Percentiles rank a stretch among this genome's conserved stretches.
phyloP scores from a whole-genome alignment of 371 early-diverging fungal species.

The Mortierella sp. region DNA sequence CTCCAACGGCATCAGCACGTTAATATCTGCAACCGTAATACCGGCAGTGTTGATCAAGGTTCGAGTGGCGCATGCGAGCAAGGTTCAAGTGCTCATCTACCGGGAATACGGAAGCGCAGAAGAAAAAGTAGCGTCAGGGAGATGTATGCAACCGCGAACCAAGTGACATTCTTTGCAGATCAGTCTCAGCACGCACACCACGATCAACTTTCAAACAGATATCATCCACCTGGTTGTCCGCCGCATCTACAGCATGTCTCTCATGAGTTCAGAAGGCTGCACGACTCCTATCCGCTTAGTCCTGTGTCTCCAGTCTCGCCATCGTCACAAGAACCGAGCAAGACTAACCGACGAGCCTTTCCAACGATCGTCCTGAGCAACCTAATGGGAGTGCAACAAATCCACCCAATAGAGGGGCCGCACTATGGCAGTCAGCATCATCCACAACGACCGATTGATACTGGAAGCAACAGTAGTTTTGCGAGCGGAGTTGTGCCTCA shows the following conservation, averaged over 20 bases:
- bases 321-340: constrained; percentile 22
- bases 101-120: constrained; percentile 8
- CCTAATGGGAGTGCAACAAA: neutral
- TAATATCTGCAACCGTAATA: constrained; percentile 26
- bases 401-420: no score
- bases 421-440: no score
- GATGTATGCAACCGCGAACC: constrained; percentile 26
- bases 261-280: constrained; percentile 32
- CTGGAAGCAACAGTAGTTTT: no score
- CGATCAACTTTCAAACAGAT: no score
- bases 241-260: constrained; percentile 26
- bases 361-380: no score
- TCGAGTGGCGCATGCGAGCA: constrained; percentile 20
- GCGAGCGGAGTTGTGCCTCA: no score
- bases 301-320: constrained; percentile 18
- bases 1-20: constrained; percentile 8
- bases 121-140: constrained; percentile 16
- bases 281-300: constrained; percentile 17
- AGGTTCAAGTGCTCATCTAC: neutral
- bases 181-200: no score
- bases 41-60: constrained; percentile 24
- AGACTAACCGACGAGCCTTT: constrained; percentile 14
- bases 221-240: no score
- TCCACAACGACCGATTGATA: no score
- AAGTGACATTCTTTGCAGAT: no score